Base-by-base conservation (phyloP, 768 basidiomycete genomes). In the Collybia sordida region DNA sequence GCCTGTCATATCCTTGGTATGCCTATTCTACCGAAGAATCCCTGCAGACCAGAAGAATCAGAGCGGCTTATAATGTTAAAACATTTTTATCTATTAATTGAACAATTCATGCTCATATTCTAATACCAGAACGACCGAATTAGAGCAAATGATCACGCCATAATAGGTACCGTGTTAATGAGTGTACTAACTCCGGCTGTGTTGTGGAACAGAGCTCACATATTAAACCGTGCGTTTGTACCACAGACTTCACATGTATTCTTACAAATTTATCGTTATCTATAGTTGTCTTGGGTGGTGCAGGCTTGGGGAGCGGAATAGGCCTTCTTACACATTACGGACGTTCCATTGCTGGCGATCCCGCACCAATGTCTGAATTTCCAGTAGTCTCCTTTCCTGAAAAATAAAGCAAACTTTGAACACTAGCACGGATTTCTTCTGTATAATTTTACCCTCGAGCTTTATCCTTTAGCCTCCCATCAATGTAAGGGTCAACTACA, bases 71-170 rank as follows among this genome's bases (percentile, higher is more conserved):
- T 62, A 72, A 89, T 62, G 88, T 88, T 62, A 22, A 54, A 45
- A 23, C 43, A 24, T 62, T 45, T 27, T 28, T 18, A 38, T 49
- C 12, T n/a, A 5, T 40, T 45, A 15, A 49, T 34, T 35, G 28
- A 50, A 37, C 14, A 36, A 34, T 42, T 46, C 42, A 45, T 51
- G 21, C 28, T 48, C 35, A 34, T 9, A 27, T 25, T 42, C 15
- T 25, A 23, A 9, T 27, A 25, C 42, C 14, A 90, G 88, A 78
- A 74, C 12, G 69, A 72, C 36, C 74, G 79, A 18, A 65, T 88
- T 45, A 73, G 88, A 54, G 74, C 77, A 41, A 82, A 90, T 47
- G 90, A 92, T 63, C 84, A 89, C 60, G 77, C 87, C 18, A 89
- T 81, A 1, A 87, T 92, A 40, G 90, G 90, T 21, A 75, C 76